phyloP scores from a whole-genome alignment of 208 protist species.

The Acanthamoeba castellanii region DNA sequence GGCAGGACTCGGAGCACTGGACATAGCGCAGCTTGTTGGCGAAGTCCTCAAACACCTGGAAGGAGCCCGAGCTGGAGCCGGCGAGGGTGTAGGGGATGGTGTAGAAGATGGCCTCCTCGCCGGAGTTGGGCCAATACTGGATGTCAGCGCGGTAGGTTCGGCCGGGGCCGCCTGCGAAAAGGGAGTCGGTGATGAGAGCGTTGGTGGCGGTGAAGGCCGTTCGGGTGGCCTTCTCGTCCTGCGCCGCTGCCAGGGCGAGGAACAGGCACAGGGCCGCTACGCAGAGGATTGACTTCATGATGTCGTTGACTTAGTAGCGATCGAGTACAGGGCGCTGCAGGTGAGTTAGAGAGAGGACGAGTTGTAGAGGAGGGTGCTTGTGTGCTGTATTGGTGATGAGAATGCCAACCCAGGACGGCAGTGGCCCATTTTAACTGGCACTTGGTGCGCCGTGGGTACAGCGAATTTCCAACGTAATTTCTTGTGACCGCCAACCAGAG shows the following conservation, averaged over 20 bases:
- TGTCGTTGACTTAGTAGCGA: not conserved
- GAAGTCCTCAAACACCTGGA: slow-evolving; percentile 15
- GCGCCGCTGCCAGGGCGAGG: not conserved
- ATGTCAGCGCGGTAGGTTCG: not conserved
- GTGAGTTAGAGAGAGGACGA: not conserved
- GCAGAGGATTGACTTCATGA: not conserved
- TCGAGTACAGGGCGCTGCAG: not conserved
- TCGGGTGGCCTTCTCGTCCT: not conserved
- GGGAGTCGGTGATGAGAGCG: not conserved
- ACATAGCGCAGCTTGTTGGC: not conserved
- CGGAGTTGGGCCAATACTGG: not conserved
- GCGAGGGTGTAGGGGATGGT: not conserved
- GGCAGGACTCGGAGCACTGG: slow-evolving; percentile 24
- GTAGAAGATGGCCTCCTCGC: slow-evolving; percentile 10
- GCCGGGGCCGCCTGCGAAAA: not conserved
- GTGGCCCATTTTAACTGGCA: not conserved
- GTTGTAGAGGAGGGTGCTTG: too few species aligned
- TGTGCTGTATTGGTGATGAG: not conserved
- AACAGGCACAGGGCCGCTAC: not conserved
- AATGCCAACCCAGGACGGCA: not conserved
- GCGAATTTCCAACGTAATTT: slow-evolving; percentile 1
- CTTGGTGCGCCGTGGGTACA: not conserved
- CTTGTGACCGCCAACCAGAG: not conserved
- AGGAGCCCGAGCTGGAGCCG: not conserved
- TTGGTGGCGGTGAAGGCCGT: not conserved